phyloP scores from a whole-genome alignment of 495 filamentous ascomycete species.

The Neurospora pannonica region DNA sequence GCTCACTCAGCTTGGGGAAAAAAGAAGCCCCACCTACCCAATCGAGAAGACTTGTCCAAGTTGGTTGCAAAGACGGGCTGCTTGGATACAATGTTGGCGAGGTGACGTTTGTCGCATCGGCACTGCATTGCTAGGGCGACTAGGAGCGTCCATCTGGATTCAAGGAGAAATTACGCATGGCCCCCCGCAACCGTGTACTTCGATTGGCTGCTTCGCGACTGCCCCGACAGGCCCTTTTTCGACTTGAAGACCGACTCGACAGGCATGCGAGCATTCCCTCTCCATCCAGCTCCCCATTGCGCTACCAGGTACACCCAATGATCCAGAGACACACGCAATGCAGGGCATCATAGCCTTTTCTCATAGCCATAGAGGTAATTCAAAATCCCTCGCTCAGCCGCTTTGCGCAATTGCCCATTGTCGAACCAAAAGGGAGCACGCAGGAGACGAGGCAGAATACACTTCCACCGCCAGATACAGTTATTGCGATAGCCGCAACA shows the following conservation, averaged over 20 bases:
- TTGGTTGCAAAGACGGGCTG: background rate
- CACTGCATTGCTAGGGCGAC: background rate
- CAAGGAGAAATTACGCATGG: background rate
- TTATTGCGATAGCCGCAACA: background rate
- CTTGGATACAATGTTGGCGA: background rate
- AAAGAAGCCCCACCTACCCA: conserved; percentile 9
- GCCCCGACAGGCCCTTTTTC: background rate
- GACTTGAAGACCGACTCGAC: background rate
- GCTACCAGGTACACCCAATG: background rate
- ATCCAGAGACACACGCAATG: background rate
- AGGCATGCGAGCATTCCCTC: background rate
- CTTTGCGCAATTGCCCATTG: background rate
- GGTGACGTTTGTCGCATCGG: background rate
- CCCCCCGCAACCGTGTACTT: conserved; percentile 1
- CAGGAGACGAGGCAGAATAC: background rate
- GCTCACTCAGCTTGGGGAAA: background rate
- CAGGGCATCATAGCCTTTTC: background rate
- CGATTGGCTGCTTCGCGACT: conserved; percentile 3
- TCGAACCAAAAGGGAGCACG: background rate
- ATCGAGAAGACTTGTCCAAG: background rate
- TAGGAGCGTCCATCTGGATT: background rate
- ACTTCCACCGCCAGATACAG: background rate
- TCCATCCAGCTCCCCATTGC: background rate
- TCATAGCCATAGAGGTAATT: too few species aligned
- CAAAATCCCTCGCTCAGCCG: background rate